phyloP scores from a whole-genome alignment of 768 basidiomycete genomes.

The Naganishia vishniacii region DNA sequence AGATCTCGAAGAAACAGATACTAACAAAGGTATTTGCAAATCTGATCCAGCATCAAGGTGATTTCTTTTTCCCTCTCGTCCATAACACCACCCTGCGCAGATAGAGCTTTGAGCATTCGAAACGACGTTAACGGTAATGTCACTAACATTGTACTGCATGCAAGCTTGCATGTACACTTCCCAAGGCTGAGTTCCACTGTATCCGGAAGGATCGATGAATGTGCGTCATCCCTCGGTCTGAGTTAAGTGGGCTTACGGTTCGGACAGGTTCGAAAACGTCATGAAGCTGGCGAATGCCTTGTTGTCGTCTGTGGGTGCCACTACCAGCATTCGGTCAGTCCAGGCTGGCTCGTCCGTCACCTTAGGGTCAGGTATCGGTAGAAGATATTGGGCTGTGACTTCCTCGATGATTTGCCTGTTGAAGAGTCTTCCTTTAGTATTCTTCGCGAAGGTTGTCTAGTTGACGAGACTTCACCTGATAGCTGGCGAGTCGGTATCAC shows the following conservation, averaged over 20 bases:
- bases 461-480: slow-evolving; percentile 53
- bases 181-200: slow-evolving; percentile 59
- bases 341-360: slow-evolving; percentile 65
- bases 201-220: slow-evolving; percentile 51
- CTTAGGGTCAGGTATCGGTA: slow-evolving; percentile 63
- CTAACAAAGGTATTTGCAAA: slow-evolving; percentile 61
- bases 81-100: slow-evolving; percentile 75
- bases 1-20: slow-evolving; percentile 11
- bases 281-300: slow-evolving; percentile 59
- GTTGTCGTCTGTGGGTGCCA: slow-evolving; percentile 64
- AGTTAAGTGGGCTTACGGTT: slow-evolving; percentile 53
- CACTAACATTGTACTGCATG: slow-evolving; percentile 73
- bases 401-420: slow-evolving; percentile 61
- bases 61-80: slow-evolving; percentile 71
- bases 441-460: neutral
- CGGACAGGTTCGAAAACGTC: slow-evolving; percentile 60
- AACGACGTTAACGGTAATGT: neutral
- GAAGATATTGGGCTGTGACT: slow-evolving; percentile 65
- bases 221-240: neutral
- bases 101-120: neutral
- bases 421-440: neutral
- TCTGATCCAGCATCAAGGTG: slow-evolving; percentile 55
- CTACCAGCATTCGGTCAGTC: slow-evolving; percentile 74
- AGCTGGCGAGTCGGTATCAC: slow-evolving; percentile 55
- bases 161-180: slow-evolving; percentile 69